Percentiles rank a stretch among this genome's conserved stretches.
Evolutionary conservation across 805 yeast genomes (phyloP).

Genomic region (Spencermartinsiella europaea): DNA sequence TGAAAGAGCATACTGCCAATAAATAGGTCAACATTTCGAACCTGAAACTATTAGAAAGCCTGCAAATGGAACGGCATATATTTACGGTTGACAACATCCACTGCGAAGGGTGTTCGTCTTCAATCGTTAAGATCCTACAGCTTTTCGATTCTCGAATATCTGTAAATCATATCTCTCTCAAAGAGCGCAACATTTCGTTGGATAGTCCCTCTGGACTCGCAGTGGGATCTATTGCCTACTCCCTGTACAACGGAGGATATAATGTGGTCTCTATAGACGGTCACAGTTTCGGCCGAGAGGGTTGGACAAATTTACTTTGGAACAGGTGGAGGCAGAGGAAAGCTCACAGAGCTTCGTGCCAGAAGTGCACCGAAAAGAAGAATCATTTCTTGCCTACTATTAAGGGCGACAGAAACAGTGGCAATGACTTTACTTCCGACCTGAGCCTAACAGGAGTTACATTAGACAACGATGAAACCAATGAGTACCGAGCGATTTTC

Average conservation of each 20-base stretch:
- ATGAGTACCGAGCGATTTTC: constrained; percentile 45
- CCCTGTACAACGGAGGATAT: constrained; percentile 25
- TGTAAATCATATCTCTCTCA: constrained; percentile 20
- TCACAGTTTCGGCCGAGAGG: background rate
- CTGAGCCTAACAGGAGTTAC: background rate
- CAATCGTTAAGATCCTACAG: constrained; percentile 32
- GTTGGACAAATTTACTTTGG: constrained; percentile 3
- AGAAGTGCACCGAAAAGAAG: constrained; percentile 15
- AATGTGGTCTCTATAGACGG: constrained; percentile 19
- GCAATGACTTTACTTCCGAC: background rate
- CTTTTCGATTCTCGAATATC: constrained; percentile 20
- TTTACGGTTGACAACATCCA: constrained; percentile 44
- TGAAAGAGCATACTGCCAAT: too few relatives aligned
- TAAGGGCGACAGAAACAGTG: too few relatives aligned
- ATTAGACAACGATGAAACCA: constrained; percentile 7
- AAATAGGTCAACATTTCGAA: background rate
- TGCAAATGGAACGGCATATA: constrained; percentile 15
- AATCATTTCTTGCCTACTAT: constrained; percentile 1
- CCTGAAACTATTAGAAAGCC: background rate
- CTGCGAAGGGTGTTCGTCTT: constrained; percentile 47
- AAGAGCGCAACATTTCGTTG: constrained; percentile 27
- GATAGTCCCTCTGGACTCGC: constrained; percentile 21
- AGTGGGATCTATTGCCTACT: constrained; percentile 9
- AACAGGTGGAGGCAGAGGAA: constrained; percentile 4
- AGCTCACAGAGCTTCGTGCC: constrained; percentile 15